Evolutionary conservation across 2,329 filamentous ascomycete species (phyloP).

Genomic region (Gyromitra esculenta): DNA sequence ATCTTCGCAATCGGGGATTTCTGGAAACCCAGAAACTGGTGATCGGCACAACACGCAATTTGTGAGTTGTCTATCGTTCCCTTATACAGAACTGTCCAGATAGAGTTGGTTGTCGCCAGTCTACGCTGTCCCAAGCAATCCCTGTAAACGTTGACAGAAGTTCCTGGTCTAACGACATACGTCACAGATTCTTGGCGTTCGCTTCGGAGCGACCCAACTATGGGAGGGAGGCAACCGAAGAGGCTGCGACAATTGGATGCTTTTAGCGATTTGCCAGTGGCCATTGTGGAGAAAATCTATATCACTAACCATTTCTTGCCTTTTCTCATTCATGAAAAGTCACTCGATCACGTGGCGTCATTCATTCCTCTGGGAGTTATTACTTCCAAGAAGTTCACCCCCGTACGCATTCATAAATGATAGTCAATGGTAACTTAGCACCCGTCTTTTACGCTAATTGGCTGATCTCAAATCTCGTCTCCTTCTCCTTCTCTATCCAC

Average conservation of each 20-base stretch:
- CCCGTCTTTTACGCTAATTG: neutral
- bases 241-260: neutral
- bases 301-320: neutral
- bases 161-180: constrained; percentile 25
- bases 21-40: neutral
- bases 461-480: neutral
- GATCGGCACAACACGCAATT: constrained; percentile 18
- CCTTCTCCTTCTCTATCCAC: neutral
- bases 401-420: too few relatives aligned
- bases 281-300: neutral
- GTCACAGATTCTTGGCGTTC: constrained; percentile 24
- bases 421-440: too few relatives aligned
- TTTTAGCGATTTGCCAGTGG: neutral
- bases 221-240: neutral
- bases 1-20: neutral
- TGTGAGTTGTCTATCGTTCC: neutral
- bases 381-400: too few relatives aligned
- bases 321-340: neutral
- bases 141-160: constrained; percentile 12
- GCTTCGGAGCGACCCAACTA: neutral
- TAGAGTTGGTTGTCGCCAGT: constrained; percentile 20
- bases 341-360: neutral
- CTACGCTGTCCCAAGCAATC: neutral
- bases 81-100: neutral
- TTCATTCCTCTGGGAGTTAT: neutral